Percentiles rank a stretch among this genome's conserved stretches.
These are phyloP conservation scores for Pythium folliculosum DNA, from an alignment of 352 stramenopile species.

Conservation along the genomic window DNA sequence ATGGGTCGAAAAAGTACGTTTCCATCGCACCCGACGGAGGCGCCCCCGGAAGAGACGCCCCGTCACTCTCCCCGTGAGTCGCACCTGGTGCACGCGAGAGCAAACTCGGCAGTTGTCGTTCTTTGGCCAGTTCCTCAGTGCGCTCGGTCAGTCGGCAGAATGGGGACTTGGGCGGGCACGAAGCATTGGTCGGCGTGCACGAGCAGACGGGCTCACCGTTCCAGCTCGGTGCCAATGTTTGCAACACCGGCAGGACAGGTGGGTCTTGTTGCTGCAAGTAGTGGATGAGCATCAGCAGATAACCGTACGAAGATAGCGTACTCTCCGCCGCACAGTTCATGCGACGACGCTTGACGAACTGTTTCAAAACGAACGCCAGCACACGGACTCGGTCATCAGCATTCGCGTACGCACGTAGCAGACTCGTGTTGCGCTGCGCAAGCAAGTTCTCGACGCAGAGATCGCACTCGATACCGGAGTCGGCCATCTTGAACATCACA, in stretches of 20 bases:
- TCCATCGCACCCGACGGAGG: constrained; percentile 40
- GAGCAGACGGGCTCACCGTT: constrained; percentile 33
- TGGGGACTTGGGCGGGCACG: constrained; percentile 33
- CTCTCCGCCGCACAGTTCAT: constrained; percentile 86
- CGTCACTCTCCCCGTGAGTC: constrained; percentile 20
- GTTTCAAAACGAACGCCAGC: constrained; percentile 82
- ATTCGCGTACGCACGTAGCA: constrained; percentile 93
- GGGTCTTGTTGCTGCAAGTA: constrained; percentile 76
- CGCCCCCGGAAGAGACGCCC: not conserved
- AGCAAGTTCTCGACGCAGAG: constrained; percentile 96
- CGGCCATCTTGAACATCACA: constrained; percentile 94
- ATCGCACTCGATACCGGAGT: constrained; percentile 72
- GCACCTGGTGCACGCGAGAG: constrained; percentile 49
- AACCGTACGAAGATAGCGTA: constrained; percentile 84
- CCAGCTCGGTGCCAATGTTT: constrained; percentile 64
- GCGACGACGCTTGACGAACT: constrained; percentile 76
- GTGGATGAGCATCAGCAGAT: constrained; percentile 85
- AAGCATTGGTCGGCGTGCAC: constrained; percentile 22
- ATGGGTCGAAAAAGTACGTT: constrained; percentile 87
- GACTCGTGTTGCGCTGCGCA: constrained; percentile 95
- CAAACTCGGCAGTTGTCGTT: constrained; percentile 46
- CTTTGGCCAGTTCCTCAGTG: constrained; percentile 29
- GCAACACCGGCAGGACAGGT: constrained; percentile 72
- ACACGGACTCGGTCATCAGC: constrained; percentile 73
- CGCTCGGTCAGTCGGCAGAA: constrained; percentile 46